These are phyloP conservation scores for Dactylellina sp. DNA, from an alignment of 2,329 filamentous ascomycete genomes.

Conservation along the genomic window DNA sequence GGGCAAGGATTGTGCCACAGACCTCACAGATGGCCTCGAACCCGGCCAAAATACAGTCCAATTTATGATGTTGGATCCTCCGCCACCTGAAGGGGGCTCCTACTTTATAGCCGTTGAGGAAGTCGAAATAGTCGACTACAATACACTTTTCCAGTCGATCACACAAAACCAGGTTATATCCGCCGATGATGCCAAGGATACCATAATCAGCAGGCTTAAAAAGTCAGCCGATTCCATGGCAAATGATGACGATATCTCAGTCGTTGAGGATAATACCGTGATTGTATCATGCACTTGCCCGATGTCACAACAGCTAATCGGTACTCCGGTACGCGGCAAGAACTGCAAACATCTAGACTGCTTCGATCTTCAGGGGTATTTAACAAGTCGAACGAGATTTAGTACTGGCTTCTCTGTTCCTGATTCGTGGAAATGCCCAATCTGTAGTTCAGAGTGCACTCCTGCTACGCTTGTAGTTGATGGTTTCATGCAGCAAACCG, in stretches of 20 bases:
- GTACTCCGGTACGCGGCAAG: conserved; percentile 76
- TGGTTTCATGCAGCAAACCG: conserved; percentile 76
- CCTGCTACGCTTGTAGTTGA: conserved; percentile 79
- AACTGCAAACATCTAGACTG: conserved; percentile 83
- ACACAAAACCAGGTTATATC: conserved; percentile 20
- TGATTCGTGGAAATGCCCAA: conserved; percentile 87
- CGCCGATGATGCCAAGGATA: conserved; percentile 1
- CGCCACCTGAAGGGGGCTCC: conserved; percentile 16
- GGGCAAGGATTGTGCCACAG: conserved; percentile 79
- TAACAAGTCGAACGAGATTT: conserved; percentile 72
- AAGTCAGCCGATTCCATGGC: conserved; percentile 60
- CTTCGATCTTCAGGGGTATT: conserved; percentile 87
- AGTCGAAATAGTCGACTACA: conserved; percentile 61
- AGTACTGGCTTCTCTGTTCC: conserved; percentile 62
- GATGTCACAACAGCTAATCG: conserved; percentile 69
- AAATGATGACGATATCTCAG: conserved; percentile 73
- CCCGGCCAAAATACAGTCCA: conserved; percentile 73
- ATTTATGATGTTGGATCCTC: conserved; percentile 66
- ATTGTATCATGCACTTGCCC: conserved; percentile 67
- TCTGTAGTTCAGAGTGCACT: conserved; percentile 81
- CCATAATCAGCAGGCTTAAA: conserved; percentile 65
- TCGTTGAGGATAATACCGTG: conserved; percentile 63
- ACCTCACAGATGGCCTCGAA: conserved; percentile 74
- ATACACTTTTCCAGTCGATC: conserved; percentile 62
- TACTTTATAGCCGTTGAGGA: conserved; percentile 49